Evolutionary conservation across 805 yeast species (phyloP).

Genomic region (Ogataea philodendri): DNA sequence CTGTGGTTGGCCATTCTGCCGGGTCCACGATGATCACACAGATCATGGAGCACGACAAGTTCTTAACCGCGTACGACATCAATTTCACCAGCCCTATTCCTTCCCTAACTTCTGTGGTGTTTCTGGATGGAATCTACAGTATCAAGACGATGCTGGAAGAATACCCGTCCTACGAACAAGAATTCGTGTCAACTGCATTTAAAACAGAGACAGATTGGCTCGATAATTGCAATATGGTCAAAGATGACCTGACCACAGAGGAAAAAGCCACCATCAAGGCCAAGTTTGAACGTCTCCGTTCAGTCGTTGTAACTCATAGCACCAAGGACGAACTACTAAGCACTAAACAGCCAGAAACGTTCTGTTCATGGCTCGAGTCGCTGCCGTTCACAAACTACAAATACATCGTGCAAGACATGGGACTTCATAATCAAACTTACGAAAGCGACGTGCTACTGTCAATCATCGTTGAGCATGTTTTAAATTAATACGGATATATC

Average conservation of each 20-base stretch:
- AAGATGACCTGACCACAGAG: slow-evolving; percentile 7
- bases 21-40: slow-evolving; percentile 72
- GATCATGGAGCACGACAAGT: slow-evolving; percentile 33
- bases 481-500: slow-evolving; percentile 8
- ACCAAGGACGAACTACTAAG: slow-evolving; percentile 60
- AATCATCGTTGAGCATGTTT: slow-evolving; percentile 11
- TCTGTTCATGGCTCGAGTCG: slow-evolving; percentile 36
- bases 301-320: slow-evolving; percentile 55
- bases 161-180: slow-evolving; percentile 52
- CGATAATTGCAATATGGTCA: slow-evolving; percentile 18
- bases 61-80: slow-evolving; percentile 10
- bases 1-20: slow-evolving; percentile 71
- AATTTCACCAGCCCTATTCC: slow-evolving; percentile 18
- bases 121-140: slow-evolving; percentile 73
- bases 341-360: slow-evolving; percentile 46
- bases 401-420: slow-evolving; percentile 41
- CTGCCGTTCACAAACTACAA: slow-evolving; percentile 15
- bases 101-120: slow-evolving; percentile 29
- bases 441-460: slow-evolving; percentile 35
- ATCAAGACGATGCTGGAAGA: slow-evolving; percentile 50
- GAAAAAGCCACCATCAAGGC: slow-evolving; percentile 1
- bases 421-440: slow-evolving; percentile 67
- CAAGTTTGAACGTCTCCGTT: slow-evolving; percentile 11
- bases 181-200: slow-evolving; percentile 62
- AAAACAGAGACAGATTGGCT: slow-evolving; percentile 18